These are phyloP conservation scores for Suhomyces taliae DNA, from an alignment of 1,139 yeast species.

Conservation along the genomic window DNA sequence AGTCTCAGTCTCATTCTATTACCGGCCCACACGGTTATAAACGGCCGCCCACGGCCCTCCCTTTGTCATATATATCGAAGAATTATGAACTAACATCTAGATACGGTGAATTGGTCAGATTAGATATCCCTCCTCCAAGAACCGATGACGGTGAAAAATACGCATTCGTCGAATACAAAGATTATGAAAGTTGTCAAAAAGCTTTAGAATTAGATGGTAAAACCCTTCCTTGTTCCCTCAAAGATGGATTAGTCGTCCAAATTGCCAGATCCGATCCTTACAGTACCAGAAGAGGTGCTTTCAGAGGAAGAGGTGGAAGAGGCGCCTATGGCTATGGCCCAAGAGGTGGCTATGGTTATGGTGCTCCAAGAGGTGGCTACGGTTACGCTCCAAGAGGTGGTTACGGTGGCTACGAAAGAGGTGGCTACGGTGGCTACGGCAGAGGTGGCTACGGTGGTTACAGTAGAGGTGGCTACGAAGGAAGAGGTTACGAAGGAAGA, in stretches of 20 bases:
- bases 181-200: conserved; percentile 58
- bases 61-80: background rate
- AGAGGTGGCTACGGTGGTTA: conserved; percentile 13
- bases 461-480: conserved; percentile 8
- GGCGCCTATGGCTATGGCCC: conserved; percentile 17
- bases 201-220: conserved; percentile 57
- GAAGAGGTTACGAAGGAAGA: conserved; percentile 14
- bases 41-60: no score
- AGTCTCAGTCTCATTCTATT: no score
- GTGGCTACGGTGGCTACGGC: conserved; percentile 18
- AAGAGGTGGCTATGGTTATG: conserved; percentile 18
- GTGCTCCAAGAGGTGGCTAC: conserved; percentile 19
- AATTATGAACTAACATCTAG: conserved; percentile 29
- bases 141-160: conserved; percentile 62
- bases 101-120: conserved; percentile 63
- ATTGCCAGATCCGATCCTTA: conserved; percentile 59
- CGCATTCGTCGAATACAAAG: conserved; percentile 73
- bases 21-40: no score
- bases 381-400: conserved; percentile 23
- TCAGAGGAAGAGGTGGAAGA: conserved; percentile 22
- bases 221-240: conserved; percentile 38
- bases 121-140: conserved; percentile 72
- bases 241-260: conserved; percentile 51
- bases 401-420: conserved; percentile 17
- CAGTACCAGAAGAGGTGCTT: conserved; percentile 34